Percentiles rank a stretch among this genome's conserved stretches.
These are phyloP conservation scores for Rhodotorula sp. DNA, from an alignment of 1,284 basidiomycete genomes.

Conservation along the genomic window DNA sequence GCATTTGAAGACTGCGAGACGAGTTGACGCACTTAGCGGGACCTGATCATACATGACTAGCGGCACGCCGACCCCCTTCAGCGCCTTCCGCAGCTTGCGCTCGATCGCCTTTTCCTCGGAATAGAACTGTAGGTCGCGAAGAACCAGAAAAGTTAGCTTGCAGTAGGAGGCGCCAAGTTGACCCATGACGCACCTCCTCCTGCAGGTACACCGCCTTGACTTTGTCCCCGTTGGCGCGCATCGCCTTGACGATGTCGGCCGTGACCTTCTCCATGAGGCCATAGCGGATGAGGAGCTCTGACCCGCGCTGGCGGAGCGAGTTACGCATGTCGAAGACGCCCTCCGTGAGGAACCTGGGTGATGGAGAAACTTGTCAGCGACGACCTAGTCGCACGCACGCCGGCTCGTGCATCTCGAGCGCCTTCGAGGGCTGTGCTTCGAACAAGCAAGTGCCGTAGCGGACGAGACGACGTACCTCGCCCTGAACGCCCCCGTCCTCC, in stretches of 20 bases:
- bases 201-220: constrained; percentile 56
- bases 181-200: constrained; percentile 50
- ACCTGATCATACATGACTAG: constrained; percentile 49
- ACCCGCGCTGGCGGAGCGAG: constrained; percentile 51
- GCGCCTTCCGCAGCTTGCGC: constrained; percentile 20
- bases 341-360: constrained; percentile 55
- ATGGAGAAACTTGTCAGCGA: no score
- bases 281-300: constrained; percentile 57
- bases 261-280: constrained; percentile 55
- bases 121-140: constrained; percentile 40
- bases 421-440: no score
- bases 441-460: no score
- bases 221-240: constrained; percentile 51
- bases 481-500: constrained; percentile 55
- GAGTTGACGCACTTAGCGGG: constrained; percentile 43
- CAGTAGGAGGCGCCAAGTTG: neutral
- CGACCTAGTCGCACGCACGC: no score
- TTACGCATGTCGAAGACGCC: constrained; percentile 56
- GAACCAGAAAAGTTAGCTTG: no score
- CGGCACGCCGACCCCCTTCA: constrained; percentile 42
- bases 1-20: fast-evolving
- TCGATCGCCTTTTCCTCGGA: constrained; percentile 47
- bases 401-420: no score
- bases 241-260: constrained; percentile 50
- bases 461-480: constrained; percentile 43